These are phyloP conservation scores for Pleurostoma richardsiae DNA, from an alignment of 2,329 filamentous ascomycete species.

Conservation along the genomic window DNA sequence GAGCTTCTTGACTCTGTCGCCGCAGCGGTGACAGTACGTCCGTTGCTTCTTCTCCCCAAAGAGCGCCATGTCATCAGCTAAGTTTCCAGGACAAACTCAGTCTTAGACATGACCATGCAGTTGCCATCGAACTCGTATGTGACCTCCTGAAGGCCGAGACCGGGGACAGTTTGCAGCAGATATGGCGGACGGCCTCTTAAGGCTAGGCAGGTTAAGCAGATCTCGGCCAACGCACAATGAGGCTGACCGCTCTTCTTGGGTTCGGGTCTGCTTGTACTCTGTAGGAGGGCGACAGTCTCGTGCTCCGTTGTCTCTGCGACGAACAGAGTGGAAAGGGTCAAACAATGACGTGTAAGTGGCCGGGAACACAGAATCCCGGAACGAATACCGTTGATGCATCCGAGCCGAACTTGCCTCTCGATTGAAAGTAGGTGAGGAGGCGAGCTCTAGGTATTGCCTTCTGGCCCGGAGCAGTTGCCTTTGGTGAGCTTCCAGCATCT, in stretches of 20 bases:
- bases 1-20: too few relatives aligned
- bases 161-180: background rate
- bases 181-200: constrained; percentile 1
- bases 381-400: background rate
- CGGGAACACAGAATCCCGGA: background rate
- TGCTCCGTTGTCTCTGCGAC: background rate
- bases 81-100: too few relatives aligned
- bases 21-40: too few relatives aligned
- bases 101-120: too few relatives aligned
- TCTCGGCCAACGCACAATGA: background rate
- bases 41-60: too few relatives aligned
- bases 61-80: too few relatives aligned
- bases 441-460: background rate
- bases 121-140: too few relatives aligned
- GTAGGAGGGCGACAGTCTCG: too few relatives aligned
- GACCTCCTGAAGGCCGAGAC: background rate
- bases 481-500: background rate
- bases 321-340: background rate
- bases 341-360: background rate
- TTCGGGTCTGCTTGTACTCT: too few relatives aligned
- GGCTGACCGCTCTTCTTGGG: background rate
- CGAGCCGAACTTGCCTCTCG: too few relatives aligned
- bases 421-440: background rate
- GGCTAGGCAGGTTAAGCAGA: background rate
- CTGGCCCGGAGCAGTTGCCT: background rate